Evolutionary conservation across 83 land plant genomes (phyloP), one percentile per base, ranked within the genome.

Genomic region (Picea abies): DNA sequence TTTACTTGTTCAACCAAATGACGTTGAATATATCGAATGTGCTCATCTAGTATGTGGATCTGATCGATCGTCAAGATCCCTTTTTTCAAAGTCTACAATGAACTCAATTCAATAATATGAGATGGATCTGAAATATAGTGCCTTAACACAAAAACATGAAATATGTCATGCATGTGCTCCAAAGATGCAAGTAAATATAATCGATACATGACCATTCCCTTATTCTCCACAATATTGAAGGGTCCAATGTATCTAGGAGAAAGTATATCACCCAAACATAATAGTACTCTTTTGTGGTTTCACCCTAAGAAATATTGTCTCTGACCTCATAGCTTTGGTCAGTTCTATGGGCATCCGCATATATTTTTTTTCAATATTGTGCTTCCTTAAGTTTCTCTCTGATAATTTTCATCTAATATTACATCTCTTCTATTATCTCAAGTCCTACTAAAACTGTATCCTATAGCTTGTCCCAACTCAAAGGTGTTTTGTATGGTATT

Each of bases 181-280:
- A n/a, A n/a, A 19, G 66, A 63, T n/a, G 66, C 1, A 3, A 1
- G 25, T n/a, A 63, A 20, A 5, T 0, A 25, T 5, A 63, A n/a
- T 2, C 0, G 0, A 4, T n/a, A 63, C n/a, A 0, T 6, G 5
- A 63, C 0, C 1, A 0, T 0, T 5, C n/a, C n/a, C 8, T 19
- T 5, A 0, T 19, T 23, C n/a, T 63, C 66, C 20, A 63, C 8
- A 17, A 63, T 63, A 2, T 63, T 26, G 0, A 63, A 63, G 19
- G n/a, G 0, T 15, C 4, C 66, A 17, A 63, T 26, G n/a, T 15
- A 22, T n/a, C 20, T 15, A 15, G 66, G 66, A 19, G 4, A 5
- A 3, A 63, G 3, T 5, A n/a, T 63, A 0, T 2, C n/a, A 17
- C 6, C 23, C 3, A 63, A 63, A 63, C 4, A 2, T 63, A 63